Evolutionary conservation across 495 filamentous ascomycete species (phyloP), one percentile per base, ranked within the genome.

Genomic region (Aspergillus haitiensis): DNA sequence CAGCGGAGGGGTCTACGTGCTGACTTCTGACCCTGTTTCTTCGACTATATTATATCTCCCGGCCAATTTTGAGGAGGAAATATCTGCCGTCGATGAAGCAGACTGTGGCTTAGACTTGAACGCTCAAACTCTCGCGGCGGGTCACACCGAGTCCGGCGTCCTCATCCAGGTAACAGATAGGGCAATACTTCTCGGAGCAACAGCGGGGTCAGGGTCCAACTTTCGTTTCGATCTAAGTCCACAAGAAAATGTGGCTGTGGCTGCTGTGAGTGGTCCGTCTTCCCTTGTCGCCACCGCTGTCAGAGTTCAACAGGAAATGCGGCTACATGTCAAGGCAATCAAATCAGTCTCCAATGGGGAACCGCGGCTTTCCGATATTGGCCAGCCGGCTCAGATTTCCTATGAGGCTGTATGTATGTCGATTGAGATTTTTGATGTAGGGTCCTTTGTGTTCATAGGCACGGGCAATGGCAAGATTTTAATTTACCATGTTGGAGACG

Each of bases 161-260:
- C 60, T 84, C 15, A 69, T 88, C 9, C 87, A 89, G 62, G 68
- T 89, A 16, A 88, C 86, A 4, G 67, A 75, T n/a, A 68, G 68
- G 16, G 77, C 71, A 34, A 74, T 83, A 5, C 74, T 77, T 10
- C 56, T 83, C 13, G 72, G 72, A 31, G 57, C 64, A 9, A 65
- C 65, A 18, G 50, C 54, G 15, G 66, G 67, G 16, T n/a, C 59
- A 2, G 36, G 51, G 21, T 52, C 56, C n/a, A 69, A 62, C 52
- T 61, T 52, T 46, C 58, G 39, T 10, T 56, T 67, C 34, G 54
- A 64, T 10, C 66, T 72, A 52, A 52, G 51, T 6, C 44, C 57
- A 6, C 51, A 55, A n/a, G 59, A 68, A 51, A 56, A 31, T 37
- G 57, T 75, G 15, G 50, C 69, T 1, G 65, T 68, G 21, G 73